Evolutionary conservation across 1,284 basidiomycete genomes (phyloP), one percentile per base, ranked within the genome.

Genomic region (Ganoderma meredithae): DNA sequence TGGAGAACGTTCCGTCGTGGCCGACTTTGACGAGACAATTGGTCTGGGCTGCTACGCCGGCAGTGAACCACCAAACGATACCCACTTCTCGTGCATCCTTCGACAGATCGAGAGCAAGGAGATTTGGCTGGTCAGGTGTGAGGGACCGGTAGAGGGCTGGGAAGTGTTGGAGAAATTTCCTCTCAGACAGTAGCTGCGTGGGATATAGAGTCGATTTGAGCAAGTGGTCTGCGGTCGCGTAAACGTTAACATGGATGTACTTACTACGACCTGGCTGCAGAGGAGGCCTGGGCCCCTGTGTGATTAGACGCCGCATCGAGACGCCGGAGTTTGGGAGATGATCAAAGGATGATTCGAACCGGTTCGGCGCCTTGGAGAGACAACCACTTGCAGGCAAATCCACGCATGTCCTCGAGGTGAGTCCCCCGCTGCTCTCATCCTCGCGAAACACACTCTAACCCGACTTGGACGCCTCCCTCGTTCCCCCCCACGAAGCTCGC

Each of bases 61-160:
- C 9, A 43, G 41, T n/a, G 56, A 25, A 39, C 63, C 47, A 61
- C 22, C n/a, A 66, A 60, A 15, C 76, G 76, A 52, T 68, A 76
- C 68, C 74, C 19, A 36, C 19, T 12, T 39, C 17, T 1, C 31
- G 22, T 8, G 41, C n/a, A 22, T 41, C 3, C 17, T 59, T 10
- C 36, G 39, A 3, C 74, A 64, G 75, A 69, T 91, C 9, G 73
- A 76, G 7, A 83, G 83, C 5, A 73, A 73, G 25, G 89, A 91
- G 73, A 81, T 92, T 47, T 93, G 91, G 91, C 76, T 89, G 27
- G 84, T 83, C 22, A 75, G 80, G 33, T 93, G 90, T 72, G 86
- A 88, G 43, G 91, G 90, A 4, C 86, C 86, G 0, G 88, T 90
- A 0, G 83, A 85, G 64, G 80, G 76, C 6, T 93, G 91, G 92